Base-by-base conservation (phyloP, 257 asterid species). In the Solanum dulcamara region DNA sequence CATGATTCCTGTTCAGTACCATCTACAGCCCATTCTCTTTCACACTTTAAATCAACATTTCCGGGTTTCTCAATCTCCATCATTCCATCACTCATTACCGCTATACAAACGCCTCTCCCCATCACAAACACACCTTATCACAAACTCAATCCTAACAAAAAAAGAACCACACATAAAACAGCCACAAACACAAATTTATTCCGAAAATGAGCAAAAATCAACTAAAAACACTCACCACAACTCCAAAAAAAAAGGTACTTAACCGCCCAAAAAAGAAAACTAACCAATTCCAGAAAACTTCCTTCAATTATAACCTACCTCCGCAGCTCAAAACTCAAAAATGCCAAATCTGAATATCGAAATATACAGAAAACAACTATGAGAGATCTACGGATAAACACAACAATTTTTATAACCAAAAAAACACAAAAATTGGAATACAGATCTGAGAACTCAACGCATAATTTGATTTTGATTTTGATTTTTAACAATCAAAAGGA, bases 391-490 rank as follows among this genome's bases (percentile, higher is more conserved):
- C 85, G 24, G 50, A 70, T 40, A 48, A 80, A 81, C 57, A 55
- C 40, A 48, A 82, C 75, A 74, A 46, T 1, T 59, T 66, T 26
- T 33, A n/a, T n/a, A n/a, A n/a, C 20, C 18, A 10, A 4, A 1
- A 66, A 64, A 64, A 6, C 32, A 11, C 40, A 42, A 50, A 33
- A 9, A 64, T 6, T 59, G 22, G 59, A 71, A 87, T 37, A 86
- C 85, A 94, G 98, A 96, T 93, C 98, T 93, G 88, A 85, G 83
- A 81, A 80, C 50, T 40, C 4, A 68, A 18, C 32, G 3, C 51
- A 67, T 15, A 32, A 66, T 30, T 35, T 11, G 32, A 70, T 20
- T 70, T 17, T 67, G 37, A 17, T 35, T 70, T 35, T 35, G 12
- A 20, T 35, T 70, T 72, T 74, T 5, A 53, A 66, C 30, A n/a